phyloP scores from a whole-genome alignment of 345 rosid genomes.

The Citrus trifoliata region DNA sequence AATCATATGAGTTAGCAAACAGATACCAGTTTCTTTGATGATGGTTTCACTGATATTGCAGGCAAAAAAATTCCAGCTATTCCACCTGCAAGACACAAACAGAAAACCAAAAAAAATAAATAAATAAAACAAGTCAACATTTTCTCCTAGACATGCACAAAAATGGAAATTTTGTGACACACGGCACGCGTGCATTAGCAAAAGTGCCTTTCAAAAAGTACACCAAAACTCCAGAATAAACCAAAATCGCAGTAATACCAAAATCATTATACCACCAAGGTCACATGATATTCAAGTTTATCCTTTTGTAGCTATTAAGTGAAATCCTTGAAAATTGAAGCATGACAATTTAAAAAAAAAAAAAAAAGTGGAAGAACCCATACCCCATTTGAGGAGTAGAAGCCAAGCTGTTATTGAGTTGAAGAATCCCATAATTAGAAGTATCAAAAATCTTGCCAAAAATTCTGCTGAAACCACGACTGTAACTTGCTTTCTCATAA shows the following conservation, averaged over 20 bases:
- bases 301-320: not conserved
- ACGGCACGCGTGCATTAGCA: not conserved
- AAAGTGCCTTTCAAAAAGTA: not conserved
- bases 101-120: not conserved
- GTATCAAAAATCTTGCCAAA: slow-evolving; percentile 58
- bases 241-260: not conserved
- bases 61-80: slow-evolving; percentile 98
- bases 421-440: slow-evolving; percentile 69
- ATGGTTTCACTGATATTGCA: slow-evolving; percentile 79
- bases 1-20: not conserved
- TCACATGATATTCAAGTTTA: not conserved
- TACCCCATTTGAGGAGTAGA: slow-evolving; percentile 97
- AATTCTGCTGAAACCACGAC: slow-evolving; percentile 38
- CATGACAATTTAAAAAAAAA: not conserved
- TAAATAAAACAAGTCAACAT: not conserved
- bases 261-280: not conserved
- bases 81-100: slow-evolving; percentile 69
- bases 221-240: not conserved
- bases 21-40: slow-evolving; percentile 82
- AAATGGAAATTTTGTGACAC: not conserved
- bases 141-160: not conserved
- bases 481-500: slow-evolving; percentile 15
- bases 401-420: slow-evolving; percentile 85
- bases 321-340: not conserved
- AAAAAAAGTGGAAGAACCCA: not conserved